These are phyloP conservation scores for Metschnikowia dekortorum DNA, from an alignment of 805 yeast species.

Conservation along the genomic window DNA sequence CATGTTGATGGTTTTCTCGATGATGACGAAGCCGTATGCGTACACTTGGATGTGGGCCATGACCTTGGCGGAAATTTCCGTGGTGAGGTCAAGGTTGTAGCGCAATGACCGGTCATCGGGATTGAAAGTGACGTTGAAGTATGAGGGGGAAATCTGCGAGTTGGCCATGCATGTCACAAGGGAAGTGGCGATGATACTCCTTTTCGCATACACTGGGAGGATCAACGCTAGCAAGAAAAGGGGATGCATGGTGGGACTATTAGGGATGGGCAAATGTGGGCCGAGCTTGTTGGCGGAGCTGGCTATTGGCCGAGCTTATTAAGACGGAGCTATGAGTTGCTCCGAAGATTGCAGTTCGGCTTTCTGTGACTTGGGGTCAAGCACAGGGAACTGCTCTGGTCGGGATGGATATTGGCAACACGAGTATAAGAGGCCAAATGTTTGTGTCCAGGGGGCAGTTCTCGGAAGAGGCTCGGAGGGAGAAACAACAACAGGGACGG, in stretches of 20 bases:
- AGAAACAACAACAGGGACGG: too few species aligned
- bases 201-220: constrained; percentile 17
- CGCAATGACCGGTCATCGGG: constrained; percentile 66
- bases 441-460: too few species aligned
- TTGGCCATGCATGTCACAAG: constrained; percentile 82
- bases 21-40: constrained; percentile 80
- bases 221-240: constrained; percentile 9
- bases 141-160: constrained; percentile 67
- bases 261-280: too few species aligned
- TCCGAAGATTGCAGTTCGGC: too few species aligned
- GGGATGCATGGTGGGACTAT: constrained; percentile 5
- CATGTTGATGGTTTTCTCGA: constrained; percentile 53
- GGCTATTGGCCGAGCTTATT: too few species aligned
- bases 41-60: constrained; percentile 67
- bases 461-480: too few species aligned
- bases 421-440: too few species aligned
- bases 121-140: constrained; percentile 69
- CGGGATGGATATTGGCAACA: too few species aligned
- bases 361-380: too few species aligned
- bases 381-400: too few species aligned
- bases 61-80: constrained; percentile 64
- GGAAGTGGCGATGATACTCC: constrained; percentile 56
- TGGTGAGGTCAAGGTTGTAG: constrained; percentile 65
- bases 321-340: too few species aligned
- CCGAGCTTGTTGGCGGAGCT: too few species aligned